Evolutionary conservation across 2,329 filamentous ascomycete species (phyloP).

Genomic region (Alternaria angustiovoidea): DNA sequence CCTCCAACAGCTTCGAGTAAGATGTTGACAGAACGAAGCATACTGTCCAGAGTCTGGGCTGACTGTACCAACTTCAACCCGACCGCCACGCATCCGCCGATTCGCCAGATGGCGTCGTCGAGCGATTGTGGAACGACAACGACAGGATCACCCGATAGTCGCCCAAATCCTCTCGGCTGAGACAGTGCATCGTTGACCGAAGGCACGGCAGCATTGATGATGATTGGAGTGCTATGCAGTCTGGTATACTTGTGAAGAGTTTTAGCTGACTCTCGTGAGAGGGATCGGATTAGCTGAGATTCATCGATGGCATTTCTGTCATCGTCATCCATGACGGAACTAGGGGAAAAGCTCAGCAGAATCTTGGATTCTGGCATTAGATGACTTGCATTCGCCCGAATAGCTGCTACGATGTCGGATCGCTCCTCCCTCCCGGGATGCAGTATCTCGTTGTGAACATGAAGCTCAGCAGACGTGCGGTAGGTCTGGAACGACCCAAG

Average conservation of each 20-base stretch:
- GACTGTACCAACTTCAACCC: constrained; percentile 85
- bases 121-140: constrained; percentile 82
- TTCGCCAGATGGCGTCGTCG: constrained; percentile 90
- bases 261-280: constrained; percentile 76
- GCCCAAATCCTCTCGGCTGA: constrained; percentile 78
- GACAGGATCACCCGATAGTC: constrained; percentile 83
- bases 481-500: constrained; percentile 97
- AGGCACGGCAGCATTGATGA: constrained; percentile 87
- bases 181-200: constrained; percentile 89
- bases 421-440: constrained; percentile 88
- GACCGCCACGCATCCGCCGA: constrained; percentile 89
- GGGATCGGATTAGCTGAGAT: constrained; percentile 75
- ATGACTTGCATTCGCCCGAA: constrained; percentile 81
- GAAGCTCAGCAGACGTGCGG: constrained; percentile 86
- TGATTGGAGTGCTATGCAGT: constrained; percentile 78
- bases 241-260: constrained; percentile 74
- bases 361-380: constrained; percentile 84
- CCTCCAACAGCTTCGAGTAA: constrained; percentile 85
- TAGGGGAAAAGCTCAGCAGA: constrained; percentile 82
- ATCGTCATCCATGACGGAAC: constrained; percentile 81
- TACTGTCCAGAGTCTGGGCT: constrained; percentile 72
- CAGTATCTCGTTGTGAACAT: constrained; percentile 88
- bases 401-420: constrained; percentile 90
- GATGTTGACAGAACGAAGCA: constrained; percentile 80
- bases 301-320: constrained; percentile 76